Conservation (phyloP, 176 grass and related monocot genomes). For the Oryza brachyantha region DNA sequence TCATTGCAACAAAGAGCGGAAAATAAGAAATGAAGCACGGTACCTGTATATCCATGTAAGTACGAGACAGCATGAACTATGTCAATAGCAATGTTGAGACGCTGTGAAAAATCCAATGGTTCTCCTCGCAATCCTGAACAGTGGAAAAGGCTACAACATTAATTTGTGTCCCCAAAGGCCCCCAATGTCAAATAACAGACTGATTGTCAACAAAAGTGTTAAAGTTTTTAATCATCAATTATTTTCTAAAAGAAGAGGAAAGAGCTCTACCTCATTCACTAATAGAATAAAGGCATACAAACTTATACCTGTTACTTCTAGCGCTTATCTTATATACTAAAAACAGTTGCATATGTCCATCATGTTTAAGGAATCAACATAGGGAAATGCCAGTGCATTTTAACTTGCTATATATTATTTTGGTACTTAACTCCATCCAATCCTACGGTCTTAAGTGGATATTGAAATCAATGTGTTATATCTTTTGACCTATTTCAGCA, state of each 20-base stretch:
- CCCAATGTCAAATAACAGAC: background rate
- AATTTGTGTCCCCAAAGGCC: background rate
- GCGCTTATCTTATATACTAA: background rate
- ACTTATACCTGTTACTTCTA: background rate
- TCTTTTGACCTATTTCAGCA: constrained; percentile 19
- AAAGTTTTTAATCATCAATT: background rate
- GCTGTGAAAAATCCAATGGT: constrained; percentile 57
- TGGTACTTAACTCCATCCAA: constrained; percentile 4
- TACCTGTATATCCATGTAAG: constrained; percentile 87
- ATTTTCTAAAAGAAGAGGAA: background rate
- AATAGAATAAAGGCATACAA: background rate
- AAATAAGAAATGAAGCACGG: background rate
- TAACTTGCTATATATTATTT: background rate
- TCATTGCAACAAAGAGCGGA: background rate
- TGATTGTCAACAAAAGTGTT: background rate
- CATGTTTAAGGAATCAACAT: background rate
- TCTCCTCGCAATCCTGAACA: constrained; percentile 49
- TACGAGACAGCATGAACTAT: constrained; percentile 86
- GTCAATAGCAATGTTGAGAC: constrained; percentile 78
- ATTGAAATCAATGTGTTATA: background rate
- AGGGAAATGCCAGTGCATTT: background rate
- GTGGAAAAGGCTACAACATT: background rate
- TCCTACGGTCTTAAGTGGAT: background rate
- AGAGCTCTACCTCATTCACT: background rate
- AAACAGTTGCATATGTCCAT: background rate